A percentile compares a stretch with the other conserved stretches of the same genome.
Evolutionary conservation across 257 asterid genomes (phyloP).

Genomic region (Solanum chaucha): DNA sequence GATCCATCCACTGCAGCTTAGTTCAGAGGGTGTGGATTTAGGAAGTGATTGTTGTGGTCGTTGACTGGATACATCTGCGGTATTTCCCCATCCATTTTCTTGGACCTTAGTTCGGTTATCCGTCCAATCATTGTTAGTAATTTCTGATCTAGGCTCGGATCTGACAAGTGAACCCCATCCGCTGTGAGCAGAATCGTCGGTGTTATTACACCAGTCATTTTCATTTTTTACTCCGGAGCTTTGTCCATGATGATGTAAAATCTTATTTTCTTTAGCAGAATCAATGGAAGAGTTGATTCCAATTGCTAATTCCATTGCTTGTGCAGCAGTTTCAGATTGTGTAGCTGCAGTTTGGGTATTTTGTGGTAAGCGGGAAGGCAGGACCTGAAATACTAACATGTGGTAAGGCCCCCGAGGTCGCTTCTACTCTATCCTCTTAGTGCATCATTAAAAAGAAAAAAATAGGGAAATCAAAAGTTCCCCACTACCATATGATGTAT

Average conservation of each 20-base stretch:
- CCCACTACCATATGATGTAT: background rate
- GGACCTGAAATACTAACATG: background rate
- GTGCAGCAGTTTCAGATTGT: background rate
- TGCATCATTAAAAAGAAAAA: too few species aligned
- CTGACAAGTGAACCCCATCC: constrained; percentile 9
- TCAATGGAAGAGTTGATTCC: background rate
- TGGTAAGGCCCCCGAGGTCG: background rate
- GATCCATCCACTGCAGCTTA: constrained; percentile 4
- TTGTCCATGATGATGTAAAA: background rate
- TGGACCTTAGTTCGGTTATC: background rate
- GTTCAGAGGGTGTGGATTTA: background rate
- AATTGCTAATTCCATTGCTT: background rate
- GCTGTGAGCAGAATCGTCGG: background rate
- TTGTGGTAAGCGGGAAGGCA: background rate
- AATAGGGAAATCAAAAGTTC: background rate
- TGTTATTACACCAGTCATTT: constrained; percentile 1
- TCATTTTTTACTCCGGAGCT: background rate
- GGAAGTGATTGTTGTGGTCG: background rate
- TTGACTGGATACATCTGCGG: background rate
- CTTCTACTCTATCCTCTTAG: background rate
- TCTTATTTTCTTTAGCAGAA: background rate
- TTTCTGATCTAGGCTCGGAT: background rate
- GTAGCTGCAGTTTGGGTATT: background rate
- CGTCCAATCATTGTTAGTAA: background rate
- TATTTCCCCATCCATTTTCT: constrained; percentile 5